Conservation (phyloP, 2,329 filamentous ascomycete species). For the Daldinia sp. region DNA sequence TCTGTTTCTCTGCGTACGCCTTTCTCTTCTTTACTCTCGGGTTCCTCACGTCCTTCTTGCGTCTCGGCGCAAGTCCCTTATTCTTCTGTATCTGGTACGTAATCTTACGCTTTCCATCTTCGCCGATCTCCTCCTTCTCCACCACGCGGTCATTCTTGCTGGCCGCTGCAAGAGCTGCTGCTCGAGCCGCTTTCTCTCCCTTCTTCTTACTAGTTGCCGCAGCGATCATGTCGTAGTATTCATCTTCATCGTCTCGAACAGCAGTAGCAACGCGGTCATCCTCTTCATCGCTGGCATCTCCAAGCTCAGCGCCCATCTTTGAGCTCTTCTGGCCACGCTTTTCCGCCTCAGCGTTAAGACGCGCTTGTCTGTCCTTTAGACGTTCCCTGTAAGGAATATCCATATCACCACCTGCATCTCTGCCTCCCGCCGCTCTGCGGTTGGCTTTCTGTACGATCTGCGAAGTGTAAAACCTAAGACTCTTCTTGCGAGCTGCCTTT, state of each 20-base stretch:
- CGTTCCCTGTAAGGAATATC: slow-evolving; percentile 92
- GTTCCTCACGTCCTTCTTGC: slow-evolving; percentile 95
- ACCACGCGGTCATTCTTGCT: slow-evolving; percentile 73
- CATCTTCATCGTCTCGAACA: slow-evolving; percentile 69
- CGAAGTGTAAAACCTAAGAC: slow-evolving; percentile 95
- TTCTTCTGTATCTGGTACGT: slow-evolving; percentile 97
- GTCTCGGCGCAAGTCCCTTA: slow-evolving; percentile 88
- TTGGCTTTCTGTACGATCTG: slow-evolving; percentile 96
- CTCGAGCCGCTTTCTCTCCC: slow-evolving; percentile 74
- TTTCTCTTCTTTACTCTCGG: slow-evolving; percentile 98
- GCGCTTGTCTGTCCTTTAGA: slow-evolving; percentile 83
- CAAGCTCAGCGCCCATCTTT: slow-evolving; percentile 74
- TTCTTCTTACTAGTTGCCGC: slow-evolving; percentile 76
- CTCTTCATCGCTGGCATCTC: slow-evolving; percentile 74
- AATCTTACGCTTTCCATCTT: slow-evolving; percentile 92
- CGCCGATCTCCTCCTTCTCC: slow-evolving; percentile 76
- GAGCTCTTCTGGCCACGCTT: slow-evolving; percentile 77
- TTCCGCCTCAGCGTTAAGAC: slow-evolving; percentile 90
- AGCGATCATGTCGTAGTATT: slow-evolving; percentile 92
- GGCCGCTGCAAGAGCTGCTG: slow-evolving; percentile 69
- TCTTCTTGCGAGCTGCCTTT: slow-evolving; percentile 91
- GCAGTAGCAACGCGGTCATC: slow-evolving; percentile 67
- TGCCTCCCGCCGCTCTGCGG: slow-evolving; percentile 79
- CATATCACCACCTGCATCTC: slow-evolving; percentile 80
- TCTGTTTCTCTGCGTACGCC: slow-evolving; percentile 96